These are phyloP conservation scores for Mortierella alpina DNA, from an alignment of 192 early-diverging fungal species.

Conservation along the genomic window DNA sequence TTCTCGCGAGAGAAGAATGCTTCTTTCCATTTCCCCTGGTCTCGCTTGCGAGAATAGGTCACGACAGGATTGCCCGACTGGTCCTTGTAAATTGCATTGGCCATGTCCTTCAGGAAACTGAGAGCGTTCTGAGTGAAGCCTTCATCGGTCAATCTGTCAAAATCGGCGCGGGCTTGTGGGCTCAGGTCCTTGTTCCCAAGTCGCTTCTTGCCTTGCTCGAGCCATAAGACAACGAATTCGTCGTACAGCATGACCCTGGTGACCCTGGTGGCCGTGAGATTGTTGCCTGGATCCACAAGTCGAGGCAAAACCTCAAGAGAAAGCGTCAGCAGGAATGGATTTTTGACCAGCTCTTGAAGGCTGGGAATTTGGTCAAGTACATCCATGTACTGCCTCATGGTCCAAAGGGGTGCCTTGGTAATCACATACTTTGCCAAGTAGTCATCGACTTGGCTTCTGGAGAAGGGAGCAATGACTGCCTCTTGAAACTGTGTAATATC, in stretches of 20 bases:
- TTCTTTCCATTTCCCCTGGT: constrained; percentile 9
- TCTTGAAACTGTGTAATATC: background rate
- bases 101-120: constrained; percentile 17
- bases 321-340: constrained; percentile 14
- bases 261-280: background rate
- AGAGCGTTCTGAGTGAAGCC: constrained; percentile 20
- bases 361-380: background rate
- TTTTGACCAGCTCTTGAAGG: background rate
- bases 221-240: constrained; percentile 1
- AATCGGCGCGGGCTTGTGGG: background rate
- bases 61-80: constrained; percentile 22
- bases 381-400: background rate
- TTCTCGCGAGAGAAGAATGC: background rate
- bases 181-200: background rate
- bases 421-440: background rate
- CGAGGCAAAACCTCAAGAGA: constrained; percentile 9
- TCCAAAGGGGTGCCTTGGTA: background rate
- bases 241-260: constrained; percentile 11
- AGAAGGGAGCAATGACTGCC: background rate
- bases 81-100: constrained; percentile 18
- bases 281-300: background rate
- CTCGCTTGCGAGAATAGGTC: background rate
- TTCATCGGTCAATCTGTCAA: constrained; percentile 1
- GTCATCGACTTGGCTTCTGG: background rate
- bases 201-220: background rate